Base-by-base conservation (phyloP, 2,329 filamentous ascomycete genomes). In the Colletotrichum brevisporum region DNA sequence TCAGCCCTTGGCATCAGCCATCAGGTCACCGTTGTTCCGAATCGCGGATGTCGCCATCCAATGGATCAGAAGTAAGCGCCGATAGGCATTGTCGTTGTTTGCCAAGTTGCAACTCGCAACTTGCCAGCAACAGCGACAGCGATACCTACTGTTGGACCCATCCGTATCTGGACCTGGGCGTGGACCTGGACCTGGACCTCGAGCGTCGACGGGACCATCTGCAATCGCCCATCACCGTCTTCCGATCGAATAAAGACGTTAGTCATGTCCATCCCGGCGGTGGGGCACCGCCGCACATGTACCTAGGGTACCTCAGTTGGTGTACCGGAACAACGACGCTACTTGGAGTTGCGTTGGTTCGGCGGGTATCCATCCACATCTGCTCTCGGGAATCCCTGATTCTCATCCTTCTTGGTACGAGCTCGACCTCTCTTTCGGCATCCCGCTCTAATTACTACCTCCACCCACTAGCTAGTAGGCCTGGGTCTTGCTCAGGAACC, bases 341-440 rank as follows among this genome's bases (percentile, higher is more conserved):
- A 62, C 57, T 62, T 67, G 51, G 51, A 63, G 58, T 63, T 67
- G 58, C 58, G 58, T 67, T 67, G 58, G 64, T 55, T 63, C 58
- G 64, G 64, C 58, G 64, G 58, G 31, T 62, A 55, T 21, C 39
- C 48, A 31, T 24, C 18, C 16, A 21, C 51, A 47, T 18, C 41
- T 36, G 55, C 18, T 58, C 61, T 18, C 50, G 18, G 48, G 24
- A 36, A 27, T 45, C 39, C 53, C 26, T 61, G 58, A 39, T 57
- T 51, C 15, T 24, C 41, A 48, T 52, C 50, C n/a, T 45, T 41
- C n/a, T 39, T 48, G 57, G 57, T 67, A 55, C 63, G 57, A 67
- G 55, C 21, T 24, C 21, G 21, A 24, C 21, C 63, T 61, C 31
- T 36, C 31, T 45, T 50, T 51, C 27, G 31, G 51, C 57, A 55